A percentile compares a stretch with the other conserved stretches of the same genome.
phyloP scores from a whole-genome alignment of 768 basidiomycete species.

The Russula abietina region DNA sequence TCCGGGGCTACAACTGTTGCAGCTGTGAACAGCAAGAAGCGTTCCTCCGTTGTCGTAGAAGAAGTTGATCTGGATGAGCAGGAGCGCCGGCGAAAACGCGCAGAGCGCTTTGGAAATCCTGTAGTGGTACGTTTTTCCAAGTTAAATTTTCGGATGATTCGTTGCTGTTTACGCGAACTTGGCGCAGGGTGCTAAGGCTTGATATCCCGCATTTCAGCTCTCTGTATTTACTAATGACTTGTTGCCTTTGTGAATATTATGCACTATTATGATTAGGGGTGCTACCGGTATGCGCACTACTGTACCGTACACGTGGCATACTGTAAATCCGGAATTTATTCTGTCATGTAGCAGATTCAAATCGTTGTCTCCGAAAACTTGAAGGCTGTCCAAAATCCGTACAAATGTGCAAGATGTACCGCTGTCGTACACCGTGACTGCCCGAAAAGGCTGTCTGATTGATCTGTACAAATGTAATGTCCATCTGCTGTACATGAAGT shows the following conservation, averaged over 20 bases:
- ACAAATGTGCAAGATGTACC: too few relatives aligned
- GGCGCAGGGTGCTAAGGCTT: conserved; percentile 17
- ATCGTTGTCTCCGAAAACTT: too few relatives aligned
- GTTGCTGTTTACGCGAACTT: background rate
- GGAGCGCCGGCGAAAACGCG: conserved; percentile 23
- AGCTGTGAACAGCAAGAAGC: conserved; percentile 28
- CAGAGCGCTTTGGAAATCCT: conserved; percentile 22
- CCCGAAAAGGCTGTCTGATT: too few relatives aligned
- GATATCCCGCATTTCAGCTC: background rate
- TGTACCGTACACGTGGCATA: background rate
- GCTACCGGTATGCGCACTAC: background rate
- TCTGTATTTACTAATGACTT: background rate
- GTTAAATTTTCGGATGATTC: background rate
- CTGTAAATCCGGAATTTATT: background rate
- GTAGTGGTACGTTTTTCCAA: conserved; percentile 3
- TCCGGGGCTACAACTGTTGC: conserved; percentile 2
- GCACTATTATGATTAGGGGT: conserved; percentile 5
- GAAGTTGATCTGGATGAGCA: conserved; percentile 22
- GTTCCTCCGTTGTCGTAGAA: conserved; percentile 38
- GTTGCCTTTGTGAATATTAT: conserved; percentile 7
- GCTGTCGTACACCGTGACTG: too few relatives aligned
- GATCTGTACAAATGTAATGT: too few relatives aligned
- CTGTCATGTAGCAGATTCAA: too few relatives aligned
- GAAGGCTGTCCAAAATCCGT: too few relatives aligned
- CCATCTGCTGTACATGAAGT: too few relatives aligned